Evolutionary conservation across 768 basidiomycete genomes (phyloP).

Genomic region (Tulasnella sp.): DNA sequence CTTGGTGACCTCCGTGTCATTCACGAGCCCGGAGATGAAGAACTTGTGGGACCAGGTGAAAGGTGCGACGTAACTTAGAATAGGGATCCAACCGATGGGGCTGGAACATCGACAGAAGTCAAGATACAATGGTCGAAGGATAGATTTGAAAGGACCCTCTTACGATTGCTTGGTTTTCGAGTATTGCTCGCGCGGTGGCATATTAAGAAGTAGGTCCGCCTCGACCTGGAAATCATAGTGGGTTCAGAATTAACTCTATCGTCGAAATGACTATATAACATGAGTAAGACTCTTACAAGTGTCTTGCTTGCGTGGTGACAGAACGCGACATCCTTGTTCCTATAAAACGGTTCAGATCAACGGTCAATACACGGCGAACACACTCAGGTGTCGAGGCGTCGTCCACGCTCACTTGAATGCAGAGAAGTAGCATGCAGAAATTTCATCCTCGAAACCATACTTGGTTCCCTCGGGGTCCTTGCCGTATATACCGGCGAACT

Average conservation of each 20-base stretch:
- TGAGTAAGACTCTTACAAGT: slow-evolving; percentile 25
- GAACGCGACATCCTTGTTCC: slow-evolving; percentile 76
- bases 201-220: slow-evolving; percentile 77
- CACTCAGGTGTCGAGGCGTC: too few species aligned
- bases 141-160: slow-evolving; percentile 17
- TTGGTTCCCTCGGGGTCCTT: slow-evolving; percentile 48
- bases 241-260: too few species aligned
- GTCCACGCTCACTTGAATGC: slow-evolving; percentile 38
- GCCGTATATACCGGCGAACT: slow-evolving; percentile 58
- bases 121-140: too few species aligned
- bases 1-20: slow-evolving; percentile 36
- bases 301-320: slow-evolving; percentile 61
- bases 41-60: neutral
- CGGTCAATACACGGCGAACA: too few species aligned
- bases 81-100: neutral
- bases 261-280: too few species aligned
- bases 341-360: too few species aligned
- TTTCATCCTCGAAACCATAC: slow-evolving; percentile 73
- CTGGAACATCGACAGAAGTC: slow-evolving; percentile 14
- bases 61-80: neutral
- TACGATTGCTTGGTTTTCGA: slow-evolving; percentile 20
- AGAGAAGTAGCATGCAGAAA: slow-evolving; percentile 50
- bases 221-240: too few species aligned
- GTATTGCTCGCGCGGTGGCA: slow-evolving; percentile 54
- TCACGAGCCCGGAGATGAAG: slow-evolving; percentile 25